These are phyloP conservation scores for Orbilia blumenaviensis DNA, from an alignment of 2,329 filamentous ascomycete species.

Conservation along the genomic window DNA sequence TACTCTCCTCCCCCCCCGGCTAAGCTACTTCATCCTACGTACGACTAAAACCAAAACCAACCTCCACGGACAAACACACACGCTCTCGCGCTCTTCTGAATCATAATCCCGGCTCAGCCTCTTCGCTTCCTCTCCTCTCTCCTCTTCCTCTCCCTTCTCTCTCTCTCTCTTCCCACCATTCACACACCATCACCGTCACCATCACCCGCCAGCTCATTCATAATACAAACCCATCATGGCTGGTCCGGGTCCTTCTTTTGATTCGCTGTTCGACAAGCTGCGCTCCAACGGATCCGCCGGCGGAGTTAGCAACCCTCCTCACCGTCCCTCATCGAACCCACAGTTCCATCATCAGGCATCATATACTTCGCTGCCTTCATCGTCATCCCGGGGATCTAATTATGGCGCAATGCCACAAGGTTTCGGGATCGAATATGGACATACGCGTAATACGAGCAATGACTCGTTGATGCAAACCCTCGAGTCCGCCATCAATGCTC, in stretches of 20 bases:
- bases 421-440: constrained; percentile 40
- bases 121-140: not conserved
- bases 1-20: too few relatives aligned
- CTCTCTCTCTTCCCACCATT: constrained; percentile 22
- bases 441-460: constrained; percentile 42
- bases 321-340: constrained; percentile 33
- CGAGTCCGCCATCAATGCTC: constrained; percentile 54
- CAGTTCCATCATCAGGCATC: constrained; percentile 33
- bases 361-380: constrained; percentile 10
- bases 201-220: too few relatives aligned
- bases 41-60: too few relatives aligned
- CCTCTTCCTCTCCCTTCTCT: not conserved
- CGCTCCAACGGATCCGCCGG: constrained; percentile 11
- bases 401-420: constrained; percentile 22
- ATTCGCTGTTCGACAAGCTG: constrained; percentile 47
- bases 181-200: not conserved
- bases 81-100: too few relatives aligned
- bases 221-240: constrained; percentile 15
- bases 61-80: too few relatives aligned
- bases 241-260: constrained; percentile 34
- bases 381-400: constrained; percentile 38
- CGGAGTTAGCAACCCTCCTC: not conserved
- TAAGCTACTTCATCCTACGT: too few relatives aligned
- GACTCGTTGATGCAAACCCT: constrained; percentile 51
- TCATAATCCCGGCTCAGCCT: too few relatives aligned